Evolutionary conservation across 2,329 filamentous ascomycete species (phyloP), one percentile per base, ranked within the genome.

Genomic region (Elsinoe fawcettii): DNA sequence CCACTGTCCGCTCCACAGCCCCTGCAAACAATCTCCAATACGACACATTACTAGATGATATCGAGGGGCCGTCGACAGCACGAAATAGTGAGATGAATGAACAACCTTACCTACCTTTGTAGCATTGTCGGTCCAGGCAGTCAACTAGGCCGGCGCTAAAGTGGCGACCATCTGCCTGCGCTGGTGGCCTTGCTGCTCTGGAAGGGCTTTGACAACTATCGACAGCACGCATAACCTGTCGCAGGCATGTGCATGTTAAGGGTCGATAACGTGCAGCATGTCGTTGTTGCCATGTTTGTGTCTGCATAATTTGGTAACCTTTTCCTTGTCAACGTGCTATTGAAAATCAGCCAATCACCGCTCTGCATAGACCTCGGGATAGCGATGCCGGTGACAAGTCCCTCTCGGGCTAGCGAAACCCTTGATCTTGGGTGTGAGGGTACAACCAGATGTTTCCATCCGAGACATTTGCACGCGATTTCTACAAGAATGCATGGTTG

Each of bases 391-490:
- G 41, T 27, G 41, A 25, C 20, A 25, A 25, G 41, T 46, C 14
- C 34, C 41, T 30, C 41, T 9, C 41, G 41, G 41, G 41, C 22
- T n/a, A 46, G 23, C 25, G 22, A 49, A n/a, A 30, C 44, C 44
- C 44, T 49, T n/a, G 18, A 49, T 49, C 44, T 32, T 49, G 44
- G n/a, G 44, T 16, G n/a, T 16, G 18, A 49, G 44, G 44, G 44
- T 49, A 34, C 44, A 30, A 30, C 23, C 44, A 49, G 12, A 16
- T 37, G 27, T 53, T 37, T 53, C 49, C 27, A 22, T 37, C 30
- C 49, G 49, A 53, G 30, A 53, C 27, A 36, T 32, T 14, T n/a
- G 14, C 27, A 12, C 32, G 32, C n/a, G 16, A 8, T 23, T 23
- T 36, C 16, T 37, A 44, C 49, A 53, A 36, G 23, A 53, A 36